Evolutionary conservation across 2,329 filamentous ascomycete species (phyloP).

Genomic region (Penicillium sp.): DNA sequence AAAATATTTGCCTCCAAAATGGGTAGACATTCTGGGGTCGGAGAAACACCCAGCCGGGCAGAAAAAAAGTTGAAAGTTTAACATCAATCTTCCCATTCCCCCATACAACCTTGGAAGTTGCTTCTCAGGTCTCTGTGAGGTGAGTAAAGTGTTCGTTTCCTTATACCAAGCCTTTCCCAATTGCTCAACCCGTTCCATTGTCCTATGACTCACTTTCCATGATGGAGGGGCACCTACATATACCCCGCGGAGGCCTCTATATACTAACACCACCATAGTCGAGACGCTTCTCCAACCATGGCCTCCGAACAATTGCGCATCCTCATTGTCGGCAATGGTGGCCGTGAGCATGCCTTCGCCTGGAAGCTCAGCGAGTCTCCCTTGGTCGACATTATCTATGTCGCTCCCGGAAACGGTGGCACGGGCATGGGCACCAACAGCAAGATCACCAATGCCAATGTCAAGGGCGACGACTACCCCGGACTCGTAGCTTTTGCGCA

Average conservation of each 20-base stretch:
- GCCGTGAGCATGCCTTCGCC: constrained; percentile 84
- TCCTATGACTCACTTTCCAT: background rate
- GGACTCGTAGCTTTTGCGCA: constrained; percentile 67
- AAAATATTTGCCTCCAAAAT: background rate
- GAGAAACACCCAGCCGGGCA: constrained; percentile 20
- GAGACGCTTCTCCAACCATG: constrained; percentile 27
- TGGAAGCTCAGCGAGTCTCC: constrained; percentile 86
- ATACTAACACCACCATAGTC: constrained; percentile 17
- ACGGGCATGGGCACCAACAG: constrained; percentile 49
- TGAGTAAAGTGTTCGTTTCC: constrained; percentile 6
- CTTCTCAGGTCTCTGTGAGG: constrained; percentile 20
- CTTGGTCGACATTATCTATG: constrained; percentile 63
- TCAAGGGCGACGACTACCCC: constrained; percentile 68
- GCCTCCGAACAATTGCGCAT: constrained; percentile 52
- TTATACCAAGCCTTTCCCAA: background rate
- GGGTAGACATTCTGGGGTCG: constrained; percentile 10
- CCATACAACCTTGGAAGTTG: constrained; percentile 13
- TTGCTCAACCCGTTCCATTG: background rate
- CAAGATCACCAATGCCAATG: constrained; percentile 65
- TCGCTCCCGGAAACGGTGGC: constrained; percentile 74
- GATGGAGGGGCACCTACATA: constrained; percentile 9
- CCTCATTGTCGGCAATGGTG: constrained; percentile 85
- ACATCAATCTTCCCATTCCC: constrained; percentile 5
- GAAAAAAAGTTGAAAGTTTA: constrained; percentile 19
- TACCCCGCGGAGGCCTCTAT: constrained; percentile 18